Percentiles rank a stretch among this genome's conserved stretches.
Conservation (phyloP, 2,329 filamentous ascomycete genomes). For the Cladosporium phlei region DNA sequence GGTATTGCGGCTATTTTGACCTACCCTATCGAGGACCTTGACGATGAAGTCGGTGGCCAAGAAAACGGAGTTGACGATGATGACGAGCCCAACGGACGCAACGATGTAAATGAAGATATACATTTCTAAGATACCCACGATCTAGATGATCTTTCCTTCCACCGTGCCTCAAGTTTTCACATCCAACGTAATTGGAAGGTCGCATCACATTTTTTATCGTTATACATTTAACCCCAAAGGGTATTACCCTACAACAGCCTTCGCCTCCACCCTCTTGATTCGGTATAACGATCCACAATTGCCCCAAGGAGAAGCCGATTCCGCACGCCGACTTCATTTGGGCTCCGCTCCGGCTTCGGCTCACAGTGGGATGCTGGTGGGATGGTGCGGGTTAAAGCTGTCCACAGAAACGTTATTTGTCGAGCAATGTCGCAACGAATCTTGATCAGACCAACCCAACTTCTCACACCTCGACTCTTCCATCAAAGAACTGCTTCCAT, state of each 20-base stretch:
- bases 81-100: constrained; percentile 4
- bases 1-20: constrained; percentile 87
- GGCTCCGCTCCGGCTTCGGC: constrained; percentile 13
- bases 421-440: constrained; percentile 7
- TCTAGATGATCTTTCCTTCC: neutral
- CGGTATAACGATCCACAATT: constrained; percentile 9
- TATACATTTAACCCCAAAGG: neutral
- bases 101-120: constrained; percentile 7
- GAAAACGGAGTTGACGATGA: neutral
- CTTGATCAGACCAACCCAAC: constrained; percentile 1
- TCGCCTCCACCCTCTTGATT: constrained; percentile 8
- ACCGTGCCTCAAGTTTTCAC: neutral
- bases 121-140: constrained; percentile 12
- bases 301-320: constrained; percentile 11
- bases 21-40: constrained; percentile 82
- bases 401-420: constrained; percentile 7
- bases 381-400: constrained; percentile 11
- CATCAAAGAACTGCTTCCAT: neutral
- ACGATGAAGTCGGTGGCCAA: constrained; percentile 43
- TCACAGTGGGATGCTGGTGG: no score
- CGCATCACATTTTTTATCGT: neutral
- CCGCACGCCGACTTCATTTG: constrained; percentile 2
- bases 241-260: constrained; percentile 2
- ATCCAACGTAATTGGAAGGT: no score
- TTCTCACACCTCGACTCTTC: neutral